Conservation (phyloP, 2,329 filamentous ascomycete species). For the Talaromyces islandicus region DNA sequence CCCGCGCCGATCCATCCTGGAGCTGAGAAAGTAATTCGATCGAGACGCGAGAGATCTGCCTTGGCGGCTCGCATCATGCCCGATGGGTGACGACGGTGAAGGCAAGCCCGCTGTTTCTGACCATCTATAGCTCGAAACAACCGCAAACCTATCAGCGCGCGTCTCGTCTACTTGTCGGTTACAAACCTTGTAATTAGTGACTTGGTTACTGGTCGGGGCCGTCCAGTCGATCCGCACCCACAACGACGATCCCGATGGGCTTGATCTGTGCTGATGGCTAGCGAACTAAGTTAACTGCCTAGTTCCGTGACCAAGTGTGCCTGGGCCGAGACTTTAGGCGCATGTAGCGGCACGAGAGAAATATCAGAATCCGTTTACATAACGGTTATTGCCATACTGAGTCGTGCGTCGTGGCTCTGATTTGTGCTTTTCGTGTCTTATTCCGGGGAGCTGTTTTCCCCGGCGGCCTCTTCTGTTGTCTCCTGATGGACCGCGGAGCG, state of each 20-base stretch:
- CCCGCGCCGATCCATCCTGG: background rate
- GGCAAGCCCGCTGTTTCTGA: background rate
- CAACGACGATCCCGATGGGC: background rate
- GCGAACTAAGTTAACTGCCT: background rate
- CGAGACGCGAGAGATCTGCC: background rate
- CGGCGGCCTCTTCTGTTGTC: background rate
- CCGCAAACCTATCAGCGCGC: background rate
- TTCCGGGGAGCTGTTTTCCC: background rate
- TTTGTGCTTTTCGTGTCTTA: background rate
- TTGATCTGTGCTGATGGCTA: background rate
- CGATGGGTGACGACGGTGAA: no score
- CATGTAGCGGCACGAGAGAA: slow-evolving; percentile 7
- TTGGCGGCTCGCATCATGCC: background rate
- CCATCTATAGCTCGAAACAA: background rate
- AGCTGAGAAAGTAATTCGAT: background rate
- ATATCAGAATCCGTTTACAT: background rate
- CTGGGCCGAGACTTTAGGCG: background rate
- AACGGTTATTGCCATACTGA: background rate
- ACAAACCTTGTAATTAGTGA: background rate
- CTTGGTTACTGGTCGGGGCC: background rate
- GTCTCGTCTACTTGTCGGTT: background rate
- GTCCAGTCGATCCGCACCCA: background rate
- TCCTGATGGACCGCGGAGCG: background rate
- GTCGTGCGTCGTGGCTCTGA: background rate
- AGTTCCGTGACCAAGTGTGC: background rate